Conservation (phyloP, 2,329 filamentous ascomycete genomes). For the Cladophialophora psammophila region DNA sequence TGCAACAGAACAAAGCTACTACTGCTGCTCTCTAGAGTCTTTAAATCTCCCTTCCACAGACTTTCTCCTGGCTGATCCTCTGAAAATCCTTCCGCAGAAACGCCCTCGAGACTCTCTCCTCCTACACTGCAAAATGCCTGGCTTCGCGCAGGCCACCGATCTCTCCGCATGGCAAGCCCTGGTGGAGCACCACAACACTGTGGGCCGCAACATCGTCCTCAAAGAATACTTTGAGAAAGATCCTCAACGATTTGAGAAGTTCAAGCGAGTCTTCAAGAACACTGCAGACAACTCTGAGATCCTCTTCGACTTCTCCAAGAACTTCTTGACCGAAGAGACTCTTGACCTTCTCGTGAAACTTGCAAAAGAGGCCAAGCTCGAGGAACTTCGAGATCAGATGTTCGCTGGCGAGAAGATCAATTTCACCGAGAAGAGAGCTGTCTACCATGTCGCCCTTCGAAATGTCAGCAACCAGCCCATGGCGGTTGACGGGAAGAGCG, state of each 20-base stretch:
- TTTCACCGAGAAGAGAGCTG: conserved; percentile 95
- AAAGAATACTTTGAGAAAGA: conserved; percentile 93
- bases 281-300: conserved; percentile 81
- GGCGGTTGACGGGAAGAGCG: conserved; percentile 88
- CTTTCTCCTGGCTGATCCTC: background rate
- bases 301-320: conserved; percentile 99
- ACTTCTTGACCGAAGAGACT: conserved; percentile 94
- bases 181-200: conserved; percentile 84
- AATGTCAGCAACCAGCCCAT: conserved; percentile 83
- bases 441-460: conserved; percentile 93
- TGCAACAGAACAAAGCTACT: background rate
- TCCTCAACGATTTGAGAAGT: conserved; percentile 85
- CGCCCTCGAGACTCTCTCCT: background rate
- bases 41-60: background rate
- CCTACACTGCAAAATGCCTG: conserved; percentile 53
- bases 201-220: conserved; percentile 88
- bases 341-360: conserved; percentile 85
- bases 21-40: background rate
- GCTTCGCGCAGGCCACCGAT: conserved; percentile 83
- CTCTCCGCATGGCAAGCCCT: conserved; percentile 89
- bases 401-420: conserved; percentile 99
- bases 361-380: conserved; percentile 86
- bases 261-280: conserved; percentile 84
- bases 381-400: conserved; percentile 96
- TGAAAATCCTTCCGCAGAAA: background rate